Evolutionary conservation across 495 filamentous ascomycete species (phyloP), one percentile per base, ranked within the genome.

Genomic region (Penicillium roqueforti): DNA sequence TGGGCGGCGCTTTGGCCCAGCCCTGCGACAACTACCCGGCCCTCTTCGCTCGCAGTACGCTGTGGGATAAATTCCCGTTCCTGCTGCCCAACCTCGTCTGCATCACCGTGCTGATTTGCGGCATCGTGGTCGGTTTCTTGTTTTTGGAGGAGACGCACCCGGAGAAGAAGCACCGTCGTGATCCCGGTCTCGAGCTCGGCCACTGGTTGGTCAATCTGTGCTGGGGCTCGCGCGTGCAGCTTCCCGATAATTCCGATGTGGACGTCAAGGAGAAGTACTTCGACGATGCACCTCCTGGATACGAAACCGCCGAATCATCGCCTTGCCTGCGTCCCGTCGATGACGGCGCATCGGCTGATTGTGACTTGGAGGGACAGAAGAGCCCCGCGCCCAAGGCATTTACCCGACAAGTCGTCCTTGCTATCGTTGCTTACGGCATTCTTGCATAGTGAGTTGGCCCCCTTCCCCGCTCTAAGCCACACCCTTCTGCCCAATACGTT

Each of bases 141-240:
- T 98, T 97, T 70, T 76, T 98, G 54, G 91, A 97, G 72, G 93
- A 98, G 73, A 97, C 93, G 6, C 93, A 97, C 62, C 83, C 83
- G 40, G 85, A 92, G 64, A 88, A 87, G 76, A 93, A 86, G 65
- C 67, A 83, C 61, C 80, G 82, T 39, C 83, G 81, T 36, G 93
- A 98, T 71, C 72, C 74, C 34, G 92, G 93, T 8, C 61, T 87
- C 11, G 88, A 90, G 67, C 60, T 87, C 43, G 93, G 95, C 54
- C 78, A 83, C 59, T 89, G 85, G 81, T 71, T 97, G 32, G 56
- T 90, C 29, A 74, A 73, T 16, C 74, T 67, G 63, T 68, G 49
- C 71, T 53, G 72, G 73, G 57, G 77, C 44, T 73, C 70, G 25
- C 63, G 66, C 39, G 68, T 69, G 36, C 70, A 70, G 51, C 59